Percentiles rank a stretch among this genome's conserved stretches.
These are phyloP conservation scores for Cutaneotrichosporon spelunceum DNA, from an alignment of 1,284 basidiomycete species.

Conservation along the genomic window DNA sequence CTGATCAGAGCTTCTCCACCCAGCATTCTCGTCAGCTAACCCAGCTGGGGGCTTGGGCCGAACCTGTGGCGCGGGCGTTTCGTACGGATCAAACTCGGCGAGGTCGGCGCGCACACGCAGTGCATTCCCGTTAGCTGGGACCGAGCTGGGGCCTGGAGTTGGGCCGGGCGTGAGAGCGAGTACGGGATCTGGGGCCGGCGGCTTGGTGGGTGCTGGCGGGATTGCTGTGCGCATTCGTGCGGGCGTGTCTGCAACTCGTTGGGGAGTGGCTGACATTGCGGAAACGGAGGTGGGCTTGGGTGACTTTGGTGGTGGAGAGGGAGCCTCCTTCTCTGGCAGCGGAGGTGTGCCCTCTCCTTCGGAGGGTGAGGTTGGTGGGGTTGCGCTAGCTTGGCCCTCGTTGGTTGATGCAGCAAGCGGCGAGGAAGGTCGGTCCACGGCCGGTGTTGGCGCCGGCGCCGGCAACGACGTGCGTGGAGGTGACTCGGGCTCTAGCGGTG, in stretches of 20 bases:
- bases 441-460: neutral
- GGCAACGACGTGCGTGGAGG: too few relatives aligned
- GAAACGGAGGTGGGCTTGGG: neutral
- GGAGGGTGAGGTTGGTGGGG: neutral
- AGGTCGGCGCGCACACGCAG: slow-evolving; percentile 25
- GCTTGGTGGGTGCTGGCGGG: slow-evolving; percentile 6
- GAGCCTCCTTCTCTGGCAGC: neutral
- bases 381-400: neutral
- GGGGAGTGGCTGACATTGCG: neutral
- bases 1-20: neutral
- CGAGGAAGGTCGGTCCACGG: neutral
- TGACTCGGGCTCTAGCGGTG: neutral
- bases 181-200: neutral
- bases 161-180: slow-evolving; percentile 6
- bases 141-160: slow-evolving; percentile 9
- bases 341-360: neutral
- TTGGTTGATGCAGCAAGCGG: neutral
- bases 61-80: slow-evolving; percentile 29
- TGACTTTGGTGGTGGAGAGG: neutral
- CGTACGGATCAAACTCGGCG: slow-evolving; percentile 48
- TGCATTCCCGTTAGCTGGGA: neutral
- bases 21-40: neutral
- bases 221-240: neutral
- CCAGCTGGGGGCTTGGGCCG: neutral
- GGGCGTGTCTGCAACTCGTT: slow-evolving; percentile 19